Evolutionary conservation across 306 rosid species (phyloP).

Genomic region (Psophocarpus tetragonolobus): DNA sequence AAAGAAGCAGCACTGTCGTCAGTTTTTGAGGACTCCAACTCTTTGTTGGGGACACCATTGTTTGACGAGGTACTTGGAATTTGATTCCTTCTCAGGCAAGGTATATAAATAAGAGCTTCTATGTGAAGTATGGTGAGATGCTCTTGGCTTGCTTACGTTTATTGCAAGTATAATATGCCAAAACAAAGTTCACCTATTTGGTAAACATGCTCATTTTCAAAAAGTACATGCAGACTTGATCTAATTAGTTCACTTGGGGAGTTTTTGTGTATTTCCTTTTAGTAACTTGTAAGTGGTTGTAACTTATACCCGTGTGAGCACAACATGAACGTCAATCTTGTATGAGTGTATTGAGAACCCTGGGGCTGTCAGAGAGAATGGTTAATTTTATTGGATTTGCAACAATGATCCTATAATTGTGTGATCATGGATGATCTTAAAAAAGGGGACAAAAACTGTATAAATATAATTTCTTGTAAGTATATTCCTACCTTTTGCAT

Average conservation of each 20-base stretch:
- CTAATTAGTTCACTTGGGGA: neutral
- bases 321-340: neutral
- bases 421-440: neutral
- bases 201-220: slow-evolving; percentile 11
- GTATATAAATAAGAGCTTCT: slow-evolving; percentile 24
- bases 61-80: neutral
- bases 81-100: slow-evolving; percentile 25
- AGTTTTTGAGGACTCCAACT: slow-evolving; percentile 30
- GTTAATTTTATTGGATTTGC: neutral
- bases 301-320: slow-evolving; percentile 8
- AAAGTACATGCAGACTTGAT: slow-evolving; percentile 19
- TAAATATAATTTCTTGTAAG: slow-evolving; percentile 4
- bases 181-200: slow-evolving; percentile 5
- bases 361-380: neutral
- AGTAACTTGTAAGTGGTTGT: slow-evolving; percentile 53
- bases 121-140: slow-evolving; percentile 28
- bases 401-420: neutral
- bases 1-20: slow-evolving; percentile 6
- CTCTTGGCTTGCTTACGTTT: slow-evolving; percentile 28
- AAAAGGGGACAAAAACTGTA: neutral
- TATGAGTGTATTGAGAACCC: neutral
- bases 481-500: slow-evolving; percentile 40
- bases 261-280: slow-evolving; percentile 30
- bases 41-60: slow-evolving; percentile 39
- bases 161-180: slow-evolving; percentile 36